A percentile compares a stretch with the other conserved stretches of the same genome.
phyloP scores from a whole-genome alignment of 2,329 filamentous ascomycete species.

The Alternaria burnsii region DNA sequence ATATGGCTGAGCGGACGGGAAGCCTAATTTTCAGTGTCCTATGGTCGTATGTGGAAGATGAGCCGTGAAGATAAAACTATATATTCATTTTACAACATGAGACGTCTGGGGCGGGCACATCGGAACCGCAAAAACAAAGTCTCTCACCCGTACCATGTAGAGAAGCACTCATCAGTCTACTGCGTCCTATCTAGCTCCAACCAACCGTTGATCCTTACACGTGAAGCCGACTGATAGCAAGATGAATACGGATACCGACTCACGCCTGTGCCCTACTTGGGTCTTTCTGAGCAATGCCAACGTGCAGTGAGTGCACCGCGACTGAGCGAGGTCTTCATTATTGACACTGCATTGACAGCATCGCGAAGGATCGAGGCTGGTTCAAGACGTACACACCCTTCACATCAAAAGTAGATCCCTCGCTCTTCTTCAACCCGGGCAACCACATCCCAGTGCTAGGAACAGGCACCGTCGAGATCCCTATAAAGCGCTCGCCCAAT shows the following conservation, averaged over 20 bases:
- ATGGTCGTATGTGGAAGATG: too few species aligned
- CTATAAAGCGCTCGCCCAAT: constrained; percentile 9
- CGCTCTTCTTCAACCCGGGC: not conserved
- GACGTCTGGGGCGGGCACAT: too few species aligned
- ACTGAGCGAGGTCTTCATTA: not conserved
- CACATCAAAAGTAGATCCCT: constrained; percentile 10
- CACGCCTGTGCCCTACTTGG: constrained; percentile 20
- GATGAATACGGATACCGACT: not conserved
- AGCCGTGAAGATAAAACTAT: too few species aligned
- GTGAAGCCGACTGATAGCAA: not conserved
- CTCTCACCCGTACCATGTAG: not conserved
- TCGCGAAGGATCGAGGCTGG: constrained; percentile 28
- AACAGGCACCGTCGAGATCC: constrained; percentile 25
- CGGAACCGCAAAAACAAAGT: not conserved
- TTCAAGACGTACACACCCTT: constrained; percentile 32
- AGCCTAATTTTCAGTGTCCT: too few species aligned
- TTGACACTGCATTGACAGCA: constrained; percentile 1
- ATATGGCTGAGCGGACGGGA: not conserved
- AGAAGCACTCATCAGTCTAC: not conserved
- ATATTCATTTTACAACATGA: too few species aligned
- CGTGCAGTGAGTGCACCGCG: constrained; percentile 20
- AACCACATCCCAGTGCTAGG: constrained; percentile 14
- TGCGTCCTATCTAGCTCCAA: not conserved
- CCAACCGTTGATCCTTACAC: not conserved
- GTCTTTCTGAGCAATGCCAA: constrained; percentile 20